Base-by-base conservation (phyloP, 345 rosid genomes). In the Eucalyptus cloeziana region DNA sequence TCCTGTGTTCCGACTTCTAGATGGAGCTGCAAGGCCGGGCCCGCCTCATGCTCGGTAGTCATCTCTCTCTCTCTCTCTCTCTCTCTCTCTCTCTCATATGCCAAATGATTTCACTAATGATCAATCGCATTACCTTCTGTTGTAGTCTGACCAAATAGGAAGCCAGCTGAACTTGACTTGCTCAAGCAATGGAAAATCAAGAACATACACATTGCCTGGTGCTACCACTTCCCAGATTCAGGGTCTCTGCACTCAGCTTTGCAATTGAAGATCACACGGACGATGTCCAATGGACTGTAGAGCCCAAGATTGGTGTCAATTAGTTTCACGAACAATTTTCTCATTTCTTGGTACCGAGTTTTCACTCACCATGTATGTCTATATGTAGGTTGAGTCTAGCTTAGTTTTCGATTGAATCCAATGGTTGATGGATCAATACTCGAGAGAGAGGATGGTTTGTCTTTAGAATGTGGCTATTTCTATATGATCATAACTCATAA, bases 1-100 rank as follows among this genome's bases (percentile, higher is more conserved):
- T 96, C 99, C 33, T 96, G 99, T 71, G 92, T 97, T 86, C 99
- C 99, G 76, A 97, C 99, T 62, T 95, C 95, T 8, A 94, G 90
- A 90, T 97, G 99, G 99, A 96, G 97, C 91, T 96, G 99, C 95
- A 95, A 91, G 60, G 89, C 94, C 11, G 93, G 93, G 81, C 95
- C 97, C 69, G 92, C 92, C 24, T 92, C 87, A 81, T 97, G 99
- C 96, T 88, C 88, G 94, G 99, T 96, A 96, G 90, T 86, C 50
- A 62, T 40, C 40, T 40, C 40, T 40, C 40, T 40, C 40, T 40
- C 40, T 69, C 51, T 60, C 90, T 64, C 37, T 4, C 88, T 33
- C 90, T 5, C 90, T 54, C 86, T 37, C 87, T 67, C 13, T 7
- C 80, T 86, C 67, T 44, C 62, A 49, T 51, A 24, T 40, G 47